These are phyloP conservation scores for Danielozyma ontarioensis DNA, from an alignment of 805 yeast species.

Conservation along the genomic window DNA sequence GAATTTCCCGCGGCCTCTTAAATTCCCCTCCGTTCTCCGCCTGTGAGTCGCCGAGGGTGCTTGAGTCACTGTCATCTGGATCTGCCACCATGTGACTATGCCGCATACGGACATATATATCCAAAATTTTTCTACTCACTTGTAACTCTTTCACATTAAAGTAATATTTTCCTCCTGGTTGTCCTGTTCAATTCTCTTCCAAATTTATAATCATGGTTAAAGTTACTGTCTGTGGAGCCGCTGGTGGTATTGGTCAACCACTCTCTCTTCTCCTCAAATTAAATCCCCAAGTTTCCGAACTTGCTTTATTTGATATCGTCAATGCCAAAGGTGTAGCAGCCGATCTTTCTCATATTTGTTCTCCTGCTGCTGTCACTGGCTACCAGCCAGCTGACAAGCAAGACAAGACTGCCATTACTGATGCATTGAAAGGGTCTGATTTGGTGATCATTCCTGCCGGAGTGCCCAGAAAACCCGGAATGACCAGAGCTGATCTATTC, in stretches of 20 bases:
- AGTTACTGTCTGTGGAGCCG: constrained; percentile 46
- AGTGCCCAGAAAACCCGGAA: constrained; percentile 45
- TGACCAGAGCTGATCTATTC: constrained; percentile 44
- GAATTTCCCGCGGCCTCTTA: no score
- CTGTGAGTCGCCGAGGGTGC: neutral
- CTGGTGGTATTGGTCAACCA: constrained; percentile 47
- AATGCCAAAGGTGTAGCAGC: constrained; percentile 45
- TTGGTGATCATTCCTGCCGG: constrained; percentile 44
- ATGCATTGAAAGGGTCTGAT: constrained; percentile 33
- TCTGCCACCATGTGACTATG: neutral
- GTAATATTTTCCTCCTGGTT: no score
- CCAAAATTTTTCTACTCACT: no score
- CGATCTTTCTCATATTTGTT: constrained; percentile 38
- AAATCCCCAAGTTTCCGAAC: constrained; percentile 32
- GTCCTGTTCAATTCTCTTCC: neutral
- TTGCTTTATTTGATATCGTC: constrained; percentile 39
- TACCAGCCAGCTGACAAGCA: constrained; percentile 35
- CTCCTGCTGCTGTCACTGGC: constrained; percentile 36
- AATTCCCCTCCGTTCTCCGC: no score
- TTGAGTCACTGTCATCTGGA: neutral
- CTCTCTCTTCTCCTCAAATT: constrained; percentile 38
- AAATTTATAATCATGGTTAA: constrained; percentile 28
- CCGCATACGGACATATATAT: neutral
- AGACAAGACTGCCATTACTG: constrained; percentile 31
- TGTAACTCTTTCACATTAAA: no score